Evolutionary conservation across 1,284 basidiomycete species (phyloP).

Genomic region (Moesziomyces antarcticus): DNA sequence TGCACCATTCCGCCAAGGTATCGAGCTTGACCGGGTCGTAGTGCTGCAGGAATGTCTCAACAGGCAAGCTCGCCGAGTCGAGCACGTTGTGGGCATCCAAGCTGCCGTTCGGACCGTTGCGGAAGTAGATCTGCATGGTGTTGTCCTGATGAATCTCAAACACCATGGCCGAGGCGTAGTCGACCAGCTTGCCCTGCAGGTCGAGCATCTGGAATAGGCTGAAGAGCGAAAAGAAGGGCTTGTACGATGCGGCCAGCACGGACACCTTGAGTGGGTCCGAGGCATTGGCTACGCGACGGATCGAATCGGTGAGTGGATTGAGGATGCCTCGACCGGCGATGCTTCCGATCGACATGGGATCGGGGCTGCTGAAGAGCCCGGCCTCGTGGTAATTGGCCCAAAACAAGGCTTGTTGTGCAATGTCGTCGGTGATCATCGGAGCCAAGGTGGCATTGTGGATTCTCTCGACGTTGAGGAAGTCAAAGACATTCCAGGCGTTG

Average conservation of each 20-base stretch:
- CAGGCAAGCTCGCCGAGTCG: slow-evolving; percentile 72
- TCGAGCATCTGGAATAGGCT: slow-evolving; percentile 71
- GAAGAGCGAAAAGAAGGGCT: slow-evolving; percentile 87
- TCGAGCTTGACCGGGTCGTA: slow-evolving; percentile 71
- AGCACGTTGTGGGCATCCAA: slow-evolving; percentile 62
- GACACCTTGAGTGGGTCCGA: slow-evolving; percentile 81
- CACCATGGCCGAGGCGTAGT: slow-evolving; percentile 80
- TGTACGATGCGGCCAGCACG: slow-evolving; percentile 80
- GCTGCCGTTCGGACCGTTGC: slow-evolving; percentile 76
- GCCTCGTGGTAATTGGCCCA: slow-evolving; percentile 82
- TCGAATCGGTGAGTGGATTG: slow-evolving; percentile 76
- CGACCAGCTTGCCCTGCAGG: slow-evolving; percentile 71
- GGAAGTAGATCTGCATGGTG: slow-evolving; percentile 80
- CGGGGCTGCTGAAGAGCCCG: slow-evolving; percentile 77
- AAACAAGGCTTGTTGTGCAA: slow-evolving; percentile 49
- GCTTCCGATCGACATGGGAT: slow-evolving; percentile 78
- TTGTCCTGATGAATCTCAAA: slow-evolving; percentile 74
- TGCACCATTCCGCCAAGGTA: slow-evolving; percentile 69
- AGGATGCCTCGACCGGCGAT: slow-evolving; percentile 83
- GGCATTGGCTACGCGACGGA: slow-evolving; percentile 81
- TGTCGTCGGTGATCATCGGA: slow-evolving; percentile 33
- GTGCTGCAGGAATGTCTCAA: slow-evolving; percentile 81
- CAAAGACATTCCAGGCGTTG: slow-evolving; percentile 78
- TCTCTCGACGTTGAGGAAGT: slow-evolving; percentile 75
- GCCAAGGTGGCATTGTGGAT: slow-evolving; percentile 71